These are phyloP conservation scores for Lathyrus oleraceus DNA, from an alignment of 306 rosid species.

Conservation along the genomic window DNA sequence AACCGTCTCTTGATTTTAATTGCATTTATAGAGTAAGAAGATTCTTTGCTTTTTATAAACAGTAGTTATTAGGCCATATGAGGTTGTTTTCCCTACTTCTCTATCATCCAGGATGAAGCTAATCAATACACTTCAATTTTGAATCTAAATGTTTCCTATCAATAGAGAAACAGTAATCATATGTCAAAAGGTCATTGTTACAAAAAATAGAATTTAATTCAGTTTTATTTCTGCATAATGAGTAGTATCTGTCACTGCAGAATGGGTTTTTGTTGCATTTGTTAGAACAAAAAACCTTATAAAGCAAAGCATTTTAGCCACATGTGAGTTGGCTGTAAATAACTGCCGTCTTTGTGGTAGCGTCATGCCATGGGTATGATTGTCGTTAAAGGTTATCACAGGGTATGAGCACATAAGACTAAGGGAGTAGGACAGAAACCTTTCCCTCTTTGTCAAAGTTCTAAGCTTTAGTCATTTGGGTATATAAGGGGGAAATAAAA, in stretches of 20 bases:
- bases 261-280: neutral
- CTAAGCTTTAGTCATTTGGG: neutral
- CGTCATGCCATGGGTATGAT: constrained; percentile 15
- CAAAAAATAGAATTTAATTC: neutral
- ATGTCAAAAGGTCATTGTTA: neutral
- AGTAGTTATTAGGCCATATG: neutral
- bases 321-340: neutral
- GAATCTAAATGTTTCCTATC: neutral
- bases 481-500: neutral
- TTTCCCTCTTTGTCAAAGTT: neutral
- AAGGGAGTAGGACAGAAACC: neutral
- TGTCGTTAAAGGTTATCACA: neutral
- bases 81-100: neutral
- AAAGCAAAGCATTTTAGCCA: constrained; percentile 25
- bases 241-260: neutral
- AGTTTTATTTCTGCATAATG: neutral
- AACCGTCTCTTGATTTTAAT: neutral
- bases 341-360: neutral
- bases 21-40: neutral
- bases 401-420: neutral
- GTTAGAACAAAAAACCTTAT: neutral
- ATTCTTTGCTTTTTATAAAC: constrained; percentile 1
- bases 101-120: constrained; percentile 14
- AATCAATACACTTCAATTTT: constrained; percentile 6
- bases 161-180: neutral